Percentiles rank a stretch among this genome's conserved stretches.
These are phyloP conservation scores for Botrytis porri DNA, from an alignment of 2,329 filamentous ascomycete genomes.

Conservation along the genomic window DNA sequence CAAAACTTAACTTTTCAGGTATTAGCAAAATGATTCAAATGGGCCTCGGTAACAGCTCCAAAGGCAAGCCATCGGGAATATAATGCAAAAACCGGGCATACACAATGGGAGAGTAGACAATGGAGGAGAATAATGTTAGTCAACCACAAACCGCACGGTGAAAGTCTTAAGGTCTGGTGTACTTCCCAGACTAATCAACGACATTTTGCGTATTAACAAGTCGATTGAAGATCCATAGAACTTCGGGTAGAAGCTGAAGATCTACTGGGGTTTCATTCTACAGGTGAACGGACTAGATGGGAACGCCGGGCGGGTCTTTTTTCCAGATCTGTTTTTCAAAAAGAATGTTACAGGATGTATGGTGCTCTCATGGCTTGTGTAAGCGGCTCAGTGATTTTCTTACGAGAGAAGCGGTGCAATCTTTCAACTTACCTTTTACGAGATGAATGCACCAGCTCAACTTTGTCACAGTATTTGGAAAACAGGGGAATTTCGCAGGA, in stretches of 20 bases:
- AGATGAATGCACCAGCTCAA: fast-evolving
- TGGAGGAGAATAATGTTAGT: background rate
- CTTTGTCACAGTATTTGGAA: background rate
- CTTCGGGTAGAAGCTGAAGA: fast-evolving
- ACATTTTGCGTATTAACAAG: background rate
- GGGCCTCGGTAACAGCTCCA: no score
- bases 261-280: background rate
- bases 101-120: no score
- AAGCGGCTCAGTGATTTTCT: background rate
- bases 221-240: background rate
- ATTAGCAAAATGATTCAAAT: no score
- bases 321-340: no score
- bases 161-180: fast-evolving
- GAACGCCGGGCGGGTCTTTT: no score
- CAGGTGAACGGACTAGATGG: no score
- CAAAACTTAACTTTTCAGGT: no score
- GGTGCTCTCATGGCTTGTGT: background rate
- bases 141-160: background rate
- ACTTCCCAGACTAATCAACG: fast-evolving
- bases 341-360: background rate
- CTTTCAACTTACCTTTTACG: background rate
- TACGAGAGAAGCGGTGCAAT: background rate
- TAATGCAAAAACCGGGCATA: no score
- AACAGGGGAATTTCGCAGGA: background rate
- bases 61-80: no score